phyloP scores from a whole-genome alignment of 1,284 basidiomycete genomes.

The Grifola frondosa region DNA sequence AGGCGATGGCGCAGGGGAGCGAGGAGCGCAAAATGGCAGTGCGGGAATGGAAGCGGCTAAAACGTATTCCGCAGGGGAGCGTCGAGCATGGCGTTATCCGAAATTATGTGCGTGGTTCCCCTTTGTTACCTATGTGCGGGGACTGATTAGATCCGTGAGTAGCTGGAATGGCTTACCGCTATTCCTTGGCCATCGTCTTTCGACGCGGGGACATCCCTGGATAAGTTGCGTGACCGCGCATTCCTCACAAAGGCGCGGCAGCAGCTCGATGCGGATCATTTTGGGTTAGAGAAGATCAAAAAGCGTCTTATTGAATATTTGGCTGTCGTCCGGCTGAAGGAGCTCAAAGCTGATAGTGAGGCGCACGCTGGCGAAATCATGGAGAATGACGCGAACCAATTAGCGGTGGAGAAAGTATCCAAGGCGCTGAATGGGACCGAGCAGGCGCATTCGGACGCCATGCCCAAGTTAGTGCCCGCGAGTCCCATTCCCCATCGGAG shows the following conservation, averaged over 20 bases:
- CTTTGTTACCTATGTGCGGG: slow-evolving; percentile 1
- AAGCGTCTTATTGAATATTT: slow-evolving; percentile 88
- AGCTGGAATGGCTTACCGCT: slow-evolving; percentile 85
- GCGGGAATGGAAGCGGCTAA: slow-evolving; percentile 76
- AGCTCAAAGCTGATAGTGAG: slow-evolving; percentile 48
- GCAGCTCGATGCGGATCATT: slow-evolving; percentile 87
- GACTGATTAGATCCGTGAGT: slow-evolving; percentile 23
- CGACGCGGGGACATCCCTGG: slow-evolving; percentile 20
- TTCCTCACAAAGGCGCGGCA: slow-evolving; percentile 66
- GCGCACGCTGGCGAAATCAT: slow-evolving; percentile 17
- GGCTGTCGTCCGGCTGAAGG: slow-evolving; percentile 80
- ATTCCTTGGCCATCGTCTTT: slow-evolving; percentile 68
- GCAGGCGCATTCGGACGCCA: background rate
- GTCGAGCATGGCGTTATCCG: slow-evolving; percentile 79
- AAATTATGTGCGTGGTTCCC: slow-evolving; percentile 57
- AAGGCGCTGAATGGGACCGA: slow-evolving; percentile 21
- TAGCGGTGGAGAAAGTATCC: slow-evolving; percentile 14
- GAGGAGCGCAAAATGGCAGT: slow-evolving; percentile 83
- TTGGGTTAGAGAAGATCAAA: slow-evolving; percentile 88
- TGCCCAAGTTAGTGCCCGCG: background rate
- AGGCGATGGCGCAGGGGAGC: slow-evolving; percentile 72
- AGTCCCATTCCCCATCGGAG: slow-evolving; percentile 4
- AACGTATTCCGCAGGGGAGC: slow-evolving; percentile 72
- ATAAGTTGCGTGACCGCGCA: slow-evolving; percentile 45
- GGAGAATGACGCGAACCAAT: slow-evolving; percentile 18